Evolutionary conservation across 192 early-diverging fungal genomes (phyloP).

Genomic region (Coemansia javaensis): DNA sequence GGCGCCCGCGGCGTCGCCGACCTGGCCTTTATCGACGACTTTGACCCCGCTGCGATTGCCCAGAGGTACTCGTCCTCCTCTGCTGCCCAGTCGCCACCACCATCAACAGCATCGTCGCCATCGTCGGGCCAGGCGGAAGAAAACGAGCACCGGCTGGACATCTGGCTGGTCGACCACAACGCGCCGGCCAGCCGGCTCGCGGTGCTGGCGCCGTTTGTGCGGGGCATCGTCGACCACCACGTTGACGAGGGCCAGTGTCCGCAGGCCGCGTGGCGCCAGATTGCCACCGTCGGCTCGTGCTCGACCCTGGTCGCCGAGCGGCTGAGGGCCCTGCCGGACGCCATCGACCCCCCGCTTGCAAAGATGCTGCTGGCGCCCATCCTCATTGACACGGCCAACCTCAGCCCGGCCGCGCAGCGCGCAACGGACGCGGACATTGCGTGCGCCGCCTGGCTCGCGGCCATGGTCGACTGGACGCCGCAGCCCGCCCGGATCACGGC

Average conservation of each 20-base stretch:
- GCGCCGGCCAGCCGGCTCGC: constrained; percentile 29
- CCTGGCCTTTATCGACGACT: constrained; percentile 39
- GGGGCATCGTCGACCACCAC: constrained; percentile 49
- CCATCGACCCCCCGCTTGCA: constrained; percentile 14
- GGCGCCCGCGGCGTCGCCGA: constrained; percentile 2
- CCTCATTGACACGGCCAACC: constrained; percentile 28
- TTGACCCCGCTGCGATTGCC: constrained; percentile 8
- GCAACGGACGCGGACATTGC: constrained; percentile 30
- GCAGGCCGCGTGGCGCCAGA: constrained; percentile 9
- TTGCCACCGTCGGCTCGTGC: constrained; percentile 40
- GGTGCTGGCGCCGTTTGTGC: constrained; percentile 28
- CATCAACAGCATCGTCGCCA: too few species aligned
- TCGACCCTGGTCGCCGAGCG: constrained; percentile 22
- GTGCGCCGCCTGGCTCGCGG: constrained; percentile 16
- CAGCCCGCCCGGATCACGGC: too few species aligned
- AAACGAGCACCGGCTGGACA: not conserved
- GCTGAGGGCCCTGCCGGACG: not conserved
- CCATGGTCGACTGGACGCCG: constrained; percentile 20
- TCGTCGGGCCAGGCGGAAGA: not conserved
- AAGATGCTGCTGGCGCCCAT: constrained; percentile 35
- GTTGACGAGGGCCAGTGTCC: constrained; percentile 29
- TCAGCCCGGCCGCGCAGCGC: constrained; percentile 9
- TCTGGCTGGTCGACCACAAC: constrained; percentile 46
- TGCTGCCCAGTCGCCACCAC: too few species aligned
- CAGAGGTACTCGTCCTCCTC: not conserved